phyloP scores from a whole-genome alignment of 495 filamentous ascomycete species.

The Aspergillus heteromorphus region DNA sequence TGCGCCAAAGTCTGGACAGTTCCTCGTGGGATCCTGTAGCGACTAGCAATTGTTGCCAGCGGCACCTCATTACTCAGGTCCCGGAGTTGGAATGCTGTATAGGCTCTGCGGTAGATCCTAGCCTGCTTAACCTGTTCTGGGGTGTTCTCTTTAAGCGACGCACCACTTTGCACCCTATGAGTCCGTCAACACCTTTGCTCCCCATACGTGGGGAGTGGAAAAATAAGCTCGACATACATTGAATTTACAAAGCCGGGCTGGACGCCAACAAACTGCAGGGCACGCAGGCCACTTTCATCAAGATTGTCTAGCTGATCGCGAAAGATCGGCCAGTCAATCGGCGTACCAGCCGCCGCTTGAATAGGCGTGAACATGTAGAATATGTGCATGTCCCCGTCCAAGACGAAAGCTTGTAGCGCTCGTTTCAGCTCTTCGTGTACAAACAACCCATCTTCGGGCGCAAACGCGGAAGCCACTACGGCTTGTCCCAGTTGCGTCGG shows the following conservation, averaged over 20 bases:
- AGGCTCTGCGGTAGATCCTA: conserved; percentile 71
- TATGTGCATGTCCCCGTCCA: conserved; percentile 82
- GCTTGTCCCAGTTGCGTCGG: conserved; percentile 66
- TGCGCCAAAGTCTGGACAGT: conserved; percentile 67
- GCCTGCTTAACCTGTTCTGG: conserved; percentile 53
- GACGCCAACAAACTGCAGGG: conserved; percentile 63
- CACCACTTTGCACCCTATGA: conserved; percentile 62
- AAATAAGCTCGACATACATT: conserved; percentile 46
- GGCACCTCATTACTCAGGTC: conserved; percentile 78
- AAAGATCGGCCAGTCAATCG: conserved; percentile 70
- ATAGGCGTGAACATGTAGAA: conserved; percentile 79
- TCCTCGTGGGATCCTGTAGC: conserved; percentile 66
- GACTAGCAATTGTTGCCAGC: conserved; percentile 60
- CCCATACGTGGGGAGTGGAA: neutral
- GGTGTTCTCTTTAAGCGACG: conserved; percentile 57
- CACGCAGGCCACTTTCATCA: conserved; percentile 66
- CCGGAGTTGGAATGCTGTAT: conserved; percentile 72
- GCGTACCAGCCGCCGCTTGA: conserved; percentile 36
- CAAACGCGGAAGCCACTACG: conserved; percentile 65
- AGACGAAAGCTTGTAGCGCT: conserved; percentile 69
- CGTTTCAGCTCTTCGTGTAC: conserved; percentile 62
- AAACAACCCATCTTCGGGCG: conserved; percentile 74
- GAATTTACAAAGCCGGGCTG: conserved; percentile 65
- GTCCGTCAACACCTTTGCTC: conserved; percentile 20
- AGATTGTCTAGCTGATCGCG: conserved; percentile 63